Base-by-base conservation (phyloP, 345 rosid genomes). In the Excoecaria agallocha region DNA sequence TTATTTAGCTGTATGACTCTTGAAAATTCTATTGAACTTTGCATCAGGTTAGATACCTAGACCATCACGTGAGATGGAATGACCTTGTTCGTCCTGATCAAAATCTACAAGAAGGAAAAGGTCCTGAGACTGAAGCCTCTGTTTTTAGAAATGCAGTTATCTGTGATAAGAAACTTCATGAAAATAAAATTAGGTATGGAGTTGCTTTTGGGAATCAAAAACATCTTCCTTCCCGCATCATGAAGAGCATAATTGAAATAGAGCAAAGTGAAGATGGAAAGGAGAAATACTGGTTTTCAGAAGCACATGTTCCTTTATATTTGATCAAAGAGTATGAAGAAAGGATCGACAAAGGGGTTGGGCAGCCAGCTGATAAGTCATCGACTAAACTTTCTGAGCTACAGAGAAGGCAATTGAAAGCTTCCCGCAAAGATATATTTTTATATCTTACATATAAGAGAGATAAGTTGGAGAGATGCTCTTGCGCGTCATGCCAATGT, bases 221-320 rank as follows among this genome's bases (percentile, higher is more conserved):
- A 82, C 98, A 95, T 82, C 89, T 95, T 30, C 99, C 98, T 55
- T 91, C 98, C 12, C 93, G 98, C 63, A 86, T 95, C 78, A 84
- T 90, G 94, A 95, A 91, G 87, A 90, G 84, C 74, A 70, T 89
- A 48, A 77, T 88, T 67, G 90, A 88, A 71, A 76, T 83, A 8
- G 94, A 91, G 85, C 78, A 85, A 81, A 69, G 72, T 77, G 84
- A 82, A 78, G 86, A 82, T 76, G 88, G 84, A 78, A 86, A 82
- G 61, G 88, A 90, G 48, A 95, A 82, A 78, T 84, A 82, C 79
- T 95, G 99, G 99, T 91, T 91, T 85, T 85, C 73, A 69, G 94
- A 89, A 79, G 77, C 85, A 51, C 86, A 89, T 6, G 82, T 95
- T 74, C 99, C 99, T 70, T 84, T 95, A 68, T 93, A 90, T 85